Evolutionary conservation across 495 filamentous ascomycete species (phyloP), one percentile per base, ranked within the genome.

Genomic region (Barbatosphaeria neglecta): DNA sequence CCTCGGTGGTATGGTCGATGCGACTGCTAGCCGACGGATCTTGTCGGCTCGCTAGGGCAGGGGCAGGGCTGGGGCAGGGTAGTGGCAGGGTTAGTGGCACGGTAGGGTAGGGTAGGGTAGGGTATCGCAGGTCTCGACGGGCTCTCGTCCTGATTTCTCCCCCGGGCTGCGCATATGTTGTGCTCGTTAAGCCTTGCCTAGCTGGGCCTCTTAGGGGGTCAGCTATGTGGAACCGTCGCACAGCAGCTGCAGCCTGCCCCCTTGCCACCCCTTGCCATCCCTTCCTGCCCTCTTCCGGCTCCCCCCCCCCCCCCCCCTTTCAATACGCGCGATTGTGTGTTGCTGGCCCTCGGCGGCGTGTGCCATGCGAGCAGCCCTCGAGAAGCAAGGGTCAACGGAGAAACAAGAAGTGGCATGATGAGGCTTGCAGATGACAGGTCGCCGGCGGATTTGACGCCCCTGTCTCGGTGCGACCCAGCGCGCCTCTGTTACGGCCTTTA

Each of bases 1-100:
- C 92, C 92, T 38, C 77, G 92, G 54, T 93, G 87, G 77, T 78
- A 81, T 58, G 86, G 86, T n/a, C 80, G 86, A 47, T 94, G 90
- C 58, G 90, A 95, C 63, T 94, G 89, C 60, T 97, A 63, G 79
- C 47, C 37, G 33, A 48, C 17, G 20, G 37, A 39, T 22, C 37
- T 18, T 18, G 17, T 20, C 37, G 7, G 37, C 20, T 39, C 13
- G 6, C 6, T 31, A 6, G 17, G 20, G 17, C 37, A 19, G 47
- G 37, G 22, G 38, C 28, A 45, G 31, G 16, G 13, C 16, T 47
- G 25, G n/a, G 6, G n/a, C 16, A 41, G 24, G n/a, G n/a, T n/a
- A n/a, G n/a, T n/a, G n/a, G n/a, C n/a, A n/a, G n/a, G n/a, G n/a
- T n/a, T n/a, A n/a, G n/a, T n/a, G n/a, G n/a, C n/a, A n/a, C n/a